Base-by-base conservation (phyloP, 202 grass and related monocot species). In the Elaeis oleifera region DNA sequence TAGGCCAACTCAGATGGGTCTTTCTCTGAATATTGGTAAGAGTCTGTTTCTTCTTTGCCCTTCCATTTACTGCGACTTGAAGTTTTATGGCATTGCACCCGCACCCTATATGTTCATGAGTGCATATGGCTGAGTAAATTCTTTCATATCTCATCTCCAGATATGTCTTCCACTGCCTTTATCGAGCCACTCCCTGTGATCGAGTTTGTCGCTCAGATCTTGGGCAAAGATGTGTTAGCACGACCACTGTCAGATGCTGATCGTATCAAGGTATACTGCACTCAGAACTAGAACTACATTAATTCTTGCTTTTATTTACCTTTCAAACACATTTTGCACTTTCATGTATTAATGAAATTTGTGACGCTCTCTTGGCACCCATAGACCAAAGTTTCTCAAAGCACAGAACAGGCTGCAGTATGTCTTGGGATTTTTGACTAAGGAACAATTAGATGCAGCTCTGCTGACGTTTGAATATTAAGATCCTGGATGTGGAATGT, bases 101-200 rank as follows among this genome's bases (percentile, higher is more conserved):
- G 29, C 70, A 77, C 70, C 77, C 78, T 80, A 63, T 53, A 56
- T 74, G 63, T 61, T 36, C 28, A 66, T 56, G 18, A 14, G 62
- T 80, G 66, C 14, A 44, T 23, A 50, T 8, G 72, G 60, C 60
- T 70, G 64, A 58, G 0, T 56, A 65, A 68, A 75, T 71, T 73
- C 68, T 29, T 64, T 61, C 44, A 13, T 62, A 64, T 65, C 68
- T 77, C 74, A 64, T 76, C 18, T 64, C 65, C 71, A 99, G 95
- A 95, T 61, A 94, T 95, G 89, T 99, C 95, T 18, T 99, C 95
- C 31, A 95, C 95, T 20, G 89, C 95, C 16, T 99, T 99, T 61
- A 99, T 99, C 8, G 95, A 99, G 70, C 89, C 95, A 15, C 89
- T 95, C 60, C 95, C 95, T n/a, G 95, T 99, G 75, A 99, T 95